Percentiles rank a stretch among this genome's conserved stretches.
Conservation (phyloP, 805 yeast species). For the Nakazawaea wickerhamii region DNA sequence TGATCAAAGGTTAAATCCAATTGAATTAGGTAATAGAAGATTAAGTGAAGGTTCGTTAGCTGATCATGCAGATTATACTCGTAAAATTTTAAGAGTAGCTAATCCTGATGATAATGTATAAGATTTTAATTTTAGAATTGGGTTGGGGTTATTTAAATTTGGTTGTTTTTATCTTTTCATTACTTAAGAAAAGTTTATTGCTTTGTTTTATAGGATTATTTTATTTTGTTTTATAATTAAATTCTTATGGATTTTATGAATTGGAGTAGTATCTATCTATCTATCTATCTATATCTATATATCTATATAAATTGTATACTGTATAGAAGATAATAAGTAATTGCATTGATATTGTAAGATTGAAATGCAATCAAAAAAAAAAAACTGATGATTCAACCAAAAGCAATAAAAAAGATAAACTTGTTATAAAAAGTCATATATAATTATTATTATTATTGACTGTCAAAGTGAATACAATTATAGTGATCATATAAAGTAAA, state of each 20-base stretch:
- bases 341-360: not conserved
- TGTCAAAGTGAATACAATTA: not conserved
- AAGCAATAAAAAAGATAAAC: not conserved
- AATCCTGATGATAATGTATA: constrained; percentile 64
- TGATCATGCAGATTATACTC: constrained; percentile 76
- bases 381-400: not conserved
- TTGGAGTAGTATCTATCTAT: too few species aligned
- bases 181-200: too few species aligned
- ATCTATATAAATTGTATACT: too few species aligned
- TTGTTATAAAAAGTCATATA: too few species aligned
- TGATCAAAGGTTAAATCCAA: constrained; percentile 68
- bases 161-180: too few species aligned
- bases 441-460: not conserved
- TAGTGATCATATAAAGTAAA: not conserved
- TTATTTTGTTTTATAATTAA: too few species aligned
- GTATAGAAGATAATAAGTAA: not conserved
- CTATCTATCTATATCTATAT: too few species aligned
- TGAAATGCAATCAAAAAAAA: not conserved
- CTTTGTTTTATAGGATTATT: too few species aligned
- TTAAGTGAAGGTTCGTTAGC: constrained; percentile 83
- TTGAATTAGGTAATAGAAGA: constrained; percentile 78
- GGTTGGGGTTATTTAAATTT: too few species aligned
- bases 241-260: too few species aligned
- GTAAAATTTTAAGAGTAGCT: constrained; percentile 80
- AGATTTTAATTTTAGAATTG: not conserved